Conservation (phyloP, 2,329 filamentous ascomycete genomes). For the Aureobasidium sp. region DNA sequence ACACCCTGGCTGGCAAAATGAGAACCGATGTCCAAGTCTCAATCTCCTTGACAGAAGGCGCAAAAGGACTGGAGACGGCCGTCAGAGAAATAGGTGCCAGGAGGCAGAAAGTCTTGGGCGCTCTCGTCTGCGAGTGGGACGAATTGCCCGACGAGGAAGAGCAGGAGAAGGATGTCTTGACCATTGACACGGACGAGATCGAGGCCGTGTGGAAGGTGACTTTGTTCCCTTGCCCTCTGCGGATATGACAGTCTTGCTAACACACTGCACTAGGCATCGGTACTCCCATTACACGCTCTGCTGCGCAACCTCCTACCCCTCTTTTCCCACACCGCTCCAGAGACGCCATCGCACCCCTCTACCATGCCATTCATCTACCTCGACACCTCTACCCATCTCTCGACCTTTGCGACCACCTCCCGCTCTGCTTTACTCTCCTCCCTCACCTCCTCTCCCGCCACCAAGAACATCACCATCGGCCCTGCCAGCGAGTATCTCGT, state of each 20-base stretch:
- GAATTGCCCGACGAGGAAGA: neutral
- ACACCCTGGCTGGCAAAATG: conserved; percentile 12
- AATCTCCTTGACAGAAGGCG: neutral
- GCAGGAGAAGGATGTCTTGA: conserved; percentile 4
- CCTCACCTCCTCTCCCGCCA: conserved; percentile 10
- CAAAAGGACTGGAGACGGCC: neutral
- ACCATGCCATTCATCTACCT: conserved; percentile 13
- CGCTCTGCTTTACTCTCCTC: neutral
- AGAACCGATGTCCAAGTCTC: conserved; percentile 8
- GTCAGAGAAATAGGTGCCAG: neutral
- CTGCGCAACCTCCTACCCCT: conserved; percentile 13
- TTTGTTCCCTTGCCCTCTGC: neutral
- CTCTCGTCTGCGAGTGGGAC: conserved; percentile 9
- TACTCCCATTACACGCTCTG: conserved; percentile 14
- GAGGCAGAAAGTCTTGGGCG: conserved; percentile 5
- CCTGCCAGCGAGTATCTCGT: conserved; percentile 13
- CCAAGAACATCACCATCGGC: conserved; percentile 15
- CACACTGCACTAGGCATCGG: neutral
- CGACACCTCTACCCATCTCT: conserved; percentile 8
- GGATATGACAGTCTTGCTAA: neutral
- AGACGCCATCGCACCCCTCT: neutral
- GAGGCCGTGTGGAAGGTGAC: conserved; percentile 13
- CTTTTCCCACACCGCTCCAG: neutral
- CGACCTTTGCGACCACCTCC: neutral
- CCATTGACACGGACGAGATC: conserved; percentile 2